These are phyloP conservation scores for Candida stauntonica DNA, from an alignment of 805 yeast genomes.

Conservation along the genomic window DNA sequence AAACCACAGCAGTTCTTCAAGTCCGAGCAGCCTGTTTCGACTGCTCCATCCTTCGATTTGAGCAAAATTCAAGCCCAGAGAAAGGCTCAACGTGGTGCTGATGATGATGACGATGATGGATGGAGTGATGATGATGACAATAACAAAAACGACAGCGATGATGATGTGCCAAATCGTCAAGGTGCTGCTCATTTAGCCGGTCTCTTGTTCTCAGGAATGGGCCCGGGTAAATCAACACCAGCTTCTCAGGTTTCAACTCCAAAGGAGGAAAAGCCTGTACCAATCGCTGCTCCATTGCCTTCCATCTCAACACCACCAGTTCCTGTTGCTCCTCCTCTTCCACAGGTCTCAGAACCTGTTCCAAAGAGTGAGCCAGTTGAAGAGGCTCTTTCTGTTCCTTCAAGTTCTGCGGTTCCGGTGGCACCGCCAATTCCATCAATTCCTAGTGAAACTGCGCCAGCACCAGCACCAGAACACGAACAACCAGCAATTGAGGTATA, in stretches of 20 bases:
- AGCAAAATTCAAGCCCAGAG: slow-evolving; percentile 66
- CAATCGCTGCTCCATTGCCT: slow-evolving; percentile 28
- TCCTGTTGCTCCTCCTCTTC: slow-evolving; percentile 10
- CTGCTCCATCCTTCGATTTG: slow-evolving; percentile 40
- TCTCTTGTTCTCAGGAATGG: slow-evolving; percentile 25
- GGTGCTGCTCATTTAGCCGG: slow-evolving; percentile 29
- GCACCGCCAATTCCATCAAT: slow-evolving; percentile 10
- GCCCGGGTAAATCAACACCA: slow-evolving; percentile 22
- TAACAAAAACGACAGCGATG: slow-evolving; percentile 30
- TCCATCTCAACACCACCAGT: slow-evolving; percentile 15
- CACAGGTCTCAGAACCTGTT: slow-evolving; percentile 4
- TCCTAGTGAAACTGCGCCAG: slow-evolving; percentile 7
- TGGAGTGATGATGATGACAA: slow-evolving; percentile 32
- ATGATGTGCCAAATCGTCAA: slow-evolving; percentile 29
- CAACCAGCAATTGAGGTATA: no score
- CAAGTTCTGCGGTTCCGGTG: slow-evolving; percentile 1
- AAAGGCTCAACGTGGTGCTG: slow-evolving; percentile 56
- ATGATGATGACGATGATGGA: slow-evolving; percentile 31
- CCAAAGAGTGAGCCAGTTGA: no score
- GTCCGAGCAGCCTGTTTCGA: slow-evolving; percentile 17
- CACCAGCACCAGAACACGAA: no score
- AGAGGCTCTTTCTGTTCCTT: slow-evolving; percentile 8
- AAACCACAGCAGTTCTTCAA: slow-evolving; percentile 35
- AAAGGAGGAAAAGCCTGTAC: slow-evolving; percentile 21
- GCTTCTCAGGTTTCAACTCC: slow-evolving; percentile 19